phyloP scores from a whole-genome alignment of 2,329 filamentous ascomycete genomes.

The Monosporascus sp. region DNA sequence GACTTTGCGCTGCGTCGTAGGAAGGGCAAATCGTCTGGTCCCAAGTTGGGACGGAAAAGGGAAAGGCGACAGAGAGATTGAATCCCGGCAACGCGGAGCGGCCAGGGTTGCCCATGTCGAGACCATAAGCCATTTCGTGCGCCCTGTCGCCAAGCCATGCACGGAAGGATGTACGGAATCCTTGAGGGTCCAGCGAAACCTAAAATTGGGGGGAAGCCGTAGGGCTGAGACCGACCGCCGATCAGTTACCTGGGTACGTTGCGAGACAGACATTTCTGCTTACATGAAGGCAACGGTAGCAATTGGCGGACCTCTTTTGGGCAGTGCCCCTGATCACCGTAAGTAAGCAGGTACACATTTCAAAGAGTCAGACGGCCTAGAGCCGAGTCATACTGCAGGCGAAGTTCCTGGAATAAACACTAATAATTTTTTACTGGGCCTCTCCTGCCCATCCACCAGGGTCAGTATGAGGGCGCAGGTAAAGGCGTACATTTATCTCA shows the following conservation, averaged over 20 bases:
- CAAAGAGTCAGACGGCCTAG: background rate
- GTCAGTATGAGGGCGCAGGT: background rate
- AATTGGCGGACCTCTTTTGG: background rate
- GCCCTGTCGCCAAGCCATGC: background rate
- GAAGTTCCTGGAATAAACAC: background rate
- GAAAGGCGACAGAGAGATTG: too few species aligned
- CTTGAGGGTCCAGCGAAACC: background rate
- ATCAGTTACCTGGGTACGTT: background rate
- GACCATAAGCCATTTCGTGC: background rate
- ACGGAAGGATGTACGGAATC: background rate
- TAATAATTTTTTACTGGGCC: background rate
- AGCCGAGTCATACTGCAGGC: background rate
- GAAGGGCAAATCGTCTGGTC: too few species aligned
- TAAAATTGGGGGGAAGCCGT: background rate
- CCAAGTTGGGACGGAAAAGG: too few species aligned
- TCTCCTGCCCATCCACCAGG: background rate
- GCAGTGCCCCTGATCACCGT: background rate
- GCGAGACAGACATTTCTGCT: background rate
- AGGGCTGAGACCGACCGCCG: background rate
- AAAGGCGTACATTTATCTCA: background rate
- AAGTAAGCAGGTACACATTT: background rate
- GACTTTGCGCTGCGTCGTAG: too few species aligned
- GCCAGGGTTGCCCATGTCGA: background rate
- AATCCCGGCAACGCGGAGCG: too few species aligned
- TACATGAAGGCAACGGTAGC: background rate